Percentiles rank a stretch among this genome's conserved stretches.
Conservation (phyloP, 2,329 filamentous ascomycete genomes). For the Cercospora sp. region DNA sequence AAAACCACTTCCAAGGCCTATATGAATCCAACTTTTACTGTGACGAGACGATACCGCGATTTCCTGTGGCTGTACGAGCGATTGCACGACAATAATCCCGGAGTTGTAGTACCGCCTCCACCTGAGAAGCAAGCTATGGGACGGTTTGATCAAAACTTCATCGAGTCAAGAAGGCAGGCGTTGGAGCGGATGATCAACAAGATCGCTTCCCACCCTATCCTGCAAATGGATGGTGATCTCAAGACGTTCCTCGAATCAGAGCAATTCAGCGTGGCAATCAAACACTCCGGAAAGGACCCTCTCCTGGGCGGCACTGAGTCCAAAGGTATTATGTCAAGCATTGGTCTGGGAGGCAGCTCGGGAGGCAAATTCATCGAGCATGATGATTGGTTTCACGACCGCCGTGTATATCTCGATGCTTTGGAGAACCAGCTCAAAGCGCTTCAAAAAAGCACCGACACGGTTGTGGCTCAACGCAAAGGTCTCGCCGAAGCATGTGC, state of each 20-base stretch:
- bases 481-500: constrained; percentile 89
- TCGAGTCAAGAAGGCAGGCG: constrained; percentile 86
- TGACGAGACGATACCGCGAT: constrained; percentile 91
- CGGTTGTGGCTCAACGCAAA: constrained; percentile 87
- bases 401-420: constrained; percentile 89
- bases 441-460: constrained; percentile 89
- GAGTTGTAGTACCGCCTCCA: constrained; percentile 90
- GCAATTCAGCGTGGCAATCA: constrained; percentile 91
- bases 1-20: constrained; percentile 97
- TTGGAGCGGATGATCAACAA: constrained; percentile 98
- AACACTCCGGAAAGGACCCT: constrained; percentile 84
- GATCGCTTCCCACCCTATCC: constrained; percentile 79
- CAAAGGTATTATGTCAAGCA: constrained; percentile 83
- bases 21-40: constrained; percentile 85
- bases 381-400: constrained; percentile 99
- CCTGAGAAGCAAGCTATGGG: constrained; percentile 98
- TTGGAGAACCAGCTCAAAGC: constrained; percentile 84
- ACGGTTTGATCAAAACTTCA: constrained; percentile 93
- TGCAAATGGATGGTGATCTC: constrained; percentile 90
- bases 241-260: constrained; percentile 98
- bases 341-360: constrained; percentile 71
- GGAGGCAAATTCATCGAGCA: constrained; percentile 90
- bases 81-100: constrained; percentile 90
- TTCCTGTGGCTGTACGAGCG: constrained; percentile 98
- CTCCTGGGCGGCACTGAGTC: constrained; percentile 72